Base-by-base conservation (phyloP, 805 yeast genomes). In the Saturnispora gosingensis region DNA sequence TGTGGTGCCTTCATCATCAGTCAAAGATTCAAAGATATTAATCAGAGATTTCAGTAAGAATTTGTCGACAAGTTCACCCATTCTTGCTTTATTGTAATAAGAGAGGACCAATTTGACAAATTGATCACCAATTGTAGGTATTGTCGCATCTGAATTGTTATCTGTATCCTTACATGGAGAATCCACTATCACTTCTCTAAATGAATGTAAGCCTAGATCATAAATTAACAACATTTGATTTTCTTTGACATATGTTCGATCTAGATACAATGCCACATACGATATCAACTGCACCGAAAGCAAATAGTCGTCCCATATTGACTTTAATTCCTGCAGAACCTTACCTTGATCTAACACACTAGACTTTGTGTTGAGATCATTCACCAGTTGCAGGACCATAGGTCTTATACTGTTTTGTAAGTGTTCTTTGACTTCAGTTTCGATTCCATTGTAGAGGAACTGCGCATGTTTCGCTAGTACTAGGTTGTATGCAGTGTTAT, bases 201-300 rank as follows among this genome's bases (percentile, higher is more conserved):
- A 89, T 8, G 82, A 64, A 32, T 75, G 75, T 24, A 88, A 71
- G 0, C 96, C 95, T 46, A 82, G 72, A 61, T 89, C 96, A 61
- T 82, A 83, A 2, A 84, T 73, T 52, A 82, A 69, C 4, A 85
- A 80, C 48, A 80, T 68, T 58, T 78, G 82, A 32, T 67, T 65
- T 56, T 84, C 90, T 57, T 80, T 82, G 27, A 89, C 85, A 58
- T 85, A 88, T 0, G 87, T 96, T 43, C 95, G 75, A 62, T 89
- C 95, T 62, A 90, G 66, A 61, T 89, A 89, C 85, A 89, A 83
- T 62, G 88, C 69, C 3, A 89, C 86, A 64, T 90, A 96, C 59
- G 90, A 78, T 43, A 88, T 77, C 75, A 87, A 80, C 56, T 86
- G 75, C 83, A 87, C 85, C 46, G 84, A 75, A 39, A 81, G 73